These are phyloP conservation scores for Rhizophora mangle DNA, from an alignment of 345 rosid genomes.

Conservation along the genomic window DNA sequence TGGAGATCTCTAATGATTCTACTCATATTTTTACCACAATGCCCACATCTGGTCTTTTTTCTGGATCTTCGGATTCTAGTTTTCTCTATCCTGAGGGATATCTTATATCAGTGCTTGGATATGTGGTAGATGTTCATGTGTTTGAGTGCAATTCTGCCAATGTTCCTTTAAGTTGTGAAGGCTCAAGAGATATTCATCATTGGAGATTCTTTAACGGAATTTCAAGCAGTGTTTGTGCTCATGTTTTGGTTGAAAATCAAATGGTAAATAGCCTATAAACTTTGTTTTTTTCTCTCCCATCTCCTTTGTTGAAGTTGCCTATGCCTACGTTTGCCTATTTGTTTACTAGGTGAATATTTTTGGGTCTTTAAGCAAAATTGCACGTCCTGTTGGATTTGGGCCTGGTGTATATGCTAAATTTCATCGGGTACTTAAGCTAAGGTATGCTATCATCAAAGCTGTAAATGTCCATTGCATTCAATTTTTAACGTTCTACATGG, in stretches of 20 bases:
- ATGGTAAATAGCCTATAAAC: constrained; percentile 41
- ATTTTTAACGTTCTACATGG: background rate
- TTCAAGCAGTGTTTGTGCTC: constrained; percentile 38
- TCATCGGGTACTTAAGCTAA: constrained; percentile 52
- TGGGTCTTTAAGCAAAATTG: constrained; percentile 50
- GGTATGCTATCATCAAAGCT: constrained; percentile 39
- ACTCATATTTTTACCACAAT: constrained; percentile 15
- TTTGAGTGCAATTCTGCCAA: constrained; percentile 27
- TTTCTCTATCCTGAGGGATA: constrained; percentile 59
- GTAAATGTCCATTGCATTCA: constrained; percentile 1
- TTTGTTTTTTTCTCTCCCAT: background rate
- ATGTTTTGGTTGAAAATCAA: constrained; percentile 47
- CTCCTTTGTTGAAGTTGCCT: background rate
- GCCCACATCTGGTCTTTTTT: constrained; percentile 16
- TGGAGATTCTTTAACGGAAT: constrained; percentile 24
- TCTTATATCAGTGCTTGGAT: constrained; percentile 49
- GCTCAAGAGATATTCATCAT: constrained; percentile 19
- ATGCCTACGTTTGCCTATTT: background rate
- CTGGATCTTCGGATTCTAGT: constrained; percentile 30
- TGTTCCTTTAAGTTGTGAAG: constrained; percentile 24
- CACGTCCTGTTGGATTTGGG: constrained; percentile 67
- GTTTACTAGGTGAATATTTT: constrained; percentile 54
- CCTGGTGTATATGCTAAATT: constrained; percentile 67
- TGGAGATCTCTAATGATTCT: constrained; percentile 28
- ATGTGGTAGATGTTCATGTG: constrained; percentile 49